These are phyloP conservation scores for Citeromyces matritensis DNA, from an alignment of 805 yeast genomes.

Conservation along the genomic window DNA sequence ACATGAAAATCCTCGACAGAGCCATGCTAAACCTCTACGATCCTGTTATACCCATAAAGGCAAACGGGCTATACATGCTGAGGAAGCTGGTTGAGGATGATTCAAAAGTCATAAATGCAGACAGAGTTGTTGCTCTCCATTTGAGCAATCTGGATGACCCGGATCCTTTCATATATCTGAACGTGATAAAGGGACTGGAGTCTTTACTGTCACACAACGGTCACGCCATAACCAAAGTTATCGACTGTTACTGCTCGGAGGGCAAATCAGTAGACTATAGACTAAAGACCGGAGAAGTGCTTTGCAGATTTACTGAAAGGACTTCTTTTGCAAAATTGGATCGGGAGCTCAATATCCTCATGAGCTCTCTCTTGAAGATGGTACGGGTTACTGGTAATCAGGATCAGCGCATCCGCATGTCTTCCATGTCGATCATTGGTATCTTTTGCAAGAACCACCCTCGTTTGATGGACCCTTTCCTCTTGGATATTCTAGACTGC, in stretches of 20 bases:
- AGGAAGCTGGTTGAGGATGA: conserved; percentile 34
- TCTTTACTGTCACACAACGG: conserved; percentile 33
- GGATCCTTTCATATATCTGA: conserved; percentile 81
- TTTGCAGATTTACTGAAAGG: conserved; percentile 35
- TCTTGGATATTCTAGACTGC: conserved; percentile 57
- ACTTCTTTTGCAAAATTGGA: conserved; percentile 27
- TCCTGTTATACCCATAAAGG: conserved; percentile 71
- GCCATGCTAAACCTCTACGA: conserved; percentile 63
- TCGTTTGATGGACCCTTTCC: conserved; percentile 25
- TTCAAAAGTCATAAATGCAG: conserved; percentile 34
- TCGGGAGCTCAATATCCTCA: conserved; percentile 16
- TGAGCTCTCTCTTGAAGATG: conserved; percentile 22
- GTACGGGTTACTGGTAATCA: conserved; percentile 6
- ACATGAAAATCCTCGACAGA: conserved; percentile 26
- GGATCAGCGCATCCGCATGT: conserved; percentile 63
- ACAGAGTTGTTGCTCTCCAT: conserved; percentile 46
- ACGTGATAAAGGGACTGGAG: conserved; percentile 68
- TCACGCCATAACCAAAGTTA: conserved; percentile 18
- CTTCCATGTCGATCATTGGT: conserved; percentile 80
- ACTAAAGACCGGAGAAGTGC: conserved; percentile 73
- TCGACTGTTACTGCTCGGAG: conserved; percentile 17
- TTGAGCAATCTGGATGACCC: conserved; percentile 51
- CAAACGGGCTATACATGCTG: conserved; percentile 64
- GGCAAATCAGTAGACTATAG: conserved; percentile 38
- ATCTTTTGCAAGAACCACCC: conserved; percentile 46